Evolutionary conservation across 2,329 filamentous ascomycete species (phyloP).

Genomic region (Arthrobotrys sinensis): DNA sequence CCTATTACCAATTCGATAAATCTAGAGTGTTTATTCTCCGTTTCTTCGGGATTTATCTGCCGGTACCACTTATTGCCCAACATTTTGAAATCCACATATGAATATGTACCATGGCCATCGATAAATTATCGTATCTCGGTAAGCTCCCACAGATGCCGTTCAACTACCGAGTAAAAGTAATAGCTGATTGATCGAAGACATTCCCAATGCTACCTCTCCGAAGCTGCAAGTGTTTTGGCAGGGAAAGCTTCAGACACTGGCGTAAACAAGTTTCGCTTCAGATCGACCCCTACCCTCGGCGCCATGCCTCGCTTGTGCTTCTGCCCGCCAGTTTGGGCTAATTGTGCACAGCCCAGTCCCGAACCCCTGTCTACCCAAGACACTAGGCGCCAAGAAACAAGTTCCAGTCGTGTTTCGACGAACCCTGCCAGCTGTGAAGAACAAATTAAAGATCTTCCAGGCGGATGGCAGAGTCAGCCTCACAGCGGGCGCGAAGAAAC

Average conservation of each 20-base stretch:
- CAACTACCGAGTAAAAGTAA: neutral
- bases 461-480: neutral
- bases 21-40: constrained; percentile 11
- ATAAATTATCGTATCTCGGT: constrained; percentile 10
- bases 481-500: constrained; percentile 26
- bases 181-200: constrained; percentile 28
- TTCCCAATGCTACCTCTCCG: constrained; percentile 41
- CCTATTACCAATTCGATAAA: constrained; percentile 11
- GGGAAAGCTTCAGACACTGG: constrained; percentile 47
- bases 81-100: neutral
- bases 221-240: constrained; percentile 51
- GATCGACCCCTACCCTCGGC: constrained; percentile 53
- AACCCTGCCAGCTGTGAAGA: constrained; percentile 31
- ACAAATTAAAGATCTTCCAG: constrained; percentile 42
- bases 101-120: neutral
- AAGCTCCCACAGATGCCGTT: neutral
- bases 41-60: constrained; percentile 11
- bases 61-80: constrained; percentile 17
- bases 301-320: constrained; percentile 55
- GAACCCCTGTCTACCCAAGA: constrained; percentile 31
- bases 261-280: constrained; percentile 61
- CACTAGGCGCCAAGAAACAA: constrained; percentile 56
- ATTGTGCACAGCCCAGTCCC: constrained; percentile 29
- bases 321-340: constrained; percentile 27
- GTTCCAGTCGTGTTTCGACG: constrained; percentile 53